Evolutionary conservation across 805 yeast genomes (phyloP), one percentile per base, ranked within the genome.

Genomic region (Saccharomycopsis sp.): DNA sequence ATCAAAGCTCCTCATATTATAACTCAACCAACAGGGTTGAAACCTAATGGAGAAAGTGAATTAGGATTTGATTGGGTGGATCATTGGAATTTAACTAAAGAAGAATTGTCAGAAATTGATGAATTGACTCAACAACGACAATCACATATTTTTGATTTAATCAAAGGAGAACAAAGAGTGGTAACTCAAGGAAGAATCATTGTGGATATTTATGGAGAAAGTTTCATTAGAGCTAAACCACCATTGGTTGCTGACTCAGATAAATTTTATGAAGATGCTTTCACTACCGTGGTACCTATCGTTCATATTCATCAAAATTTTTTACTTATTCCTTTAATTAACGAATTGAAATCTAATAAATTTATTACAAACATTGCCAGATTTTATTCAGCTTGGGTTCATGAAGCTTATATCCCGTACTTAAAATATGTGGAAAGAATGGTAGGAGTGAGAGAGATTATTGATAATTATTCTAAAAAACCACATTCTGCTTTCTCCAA

Each of bases 91-190:
- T 49, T 79, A 12, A 64, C 78, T 0, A 65, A 67, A 2, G 74
- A 70, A 19, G 79, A 76, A 36, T 52, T 77, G 21, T 55, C 64
- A 17, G 68, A 63, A n/a, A 59, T 73, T 5, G 75, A 69, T 39
- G 67, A 68, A 9, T 56, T 58, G 9, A 72, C 74, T 40, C 64
- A 76, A n/a, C 74, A 74, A 51, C 66, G 75, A 28, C 95, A 85
- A 54, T 78, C 84, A 41, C 75, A 78, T 42, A 69, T 83, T 3
- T 86, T 80, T 58, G 95, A 85, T 53, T 60, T 84, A 36, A 72
- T 85, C 21, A 66, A 75, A 41, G 70, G 76, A 35, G 94, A 84
- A 49, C 84, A 79, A 50, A 69, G 74, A 14, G 80, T 79, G 39
- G 69, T 83, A 19, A 75, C 72, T 36, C 69, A 84, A 52, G 79